Conservation (phyloP, 2,329 filamentous ascomycete species). For the Fusarium incarnatum region DNA sequence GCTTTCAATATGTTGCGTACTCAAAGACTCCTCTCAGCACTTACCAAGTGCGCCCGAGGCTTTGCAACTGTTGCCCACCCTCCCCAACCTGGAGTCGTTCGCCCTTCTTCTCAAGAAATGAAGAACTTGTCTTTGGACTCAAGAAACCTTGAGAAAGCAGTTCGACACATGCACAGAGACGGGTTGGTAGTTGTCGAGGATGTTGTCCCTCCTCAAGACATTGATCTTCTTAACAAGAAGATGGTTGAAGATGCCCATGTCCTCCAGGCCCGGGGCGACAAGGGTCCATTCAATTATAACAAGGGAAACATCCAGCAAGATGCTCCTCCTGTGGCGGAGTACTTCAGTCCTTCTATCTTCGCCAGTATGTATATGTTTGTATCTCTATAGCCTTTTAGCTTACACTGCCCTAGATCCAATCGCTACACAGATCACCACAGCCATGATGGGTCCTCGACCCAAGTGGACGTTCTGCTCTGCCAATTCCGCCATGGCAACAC, state of each 20-base stretch:
- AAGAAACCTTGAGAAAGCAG: conserved; percentile 66
- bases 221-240: conserved; percentile 67
- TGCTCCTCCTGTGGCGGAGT: conserved; percentile 62
- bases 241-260: conserved; percentile 69
- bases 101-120: conserved; percentile 57
- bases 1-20: conserved; percentile 22
- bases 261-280: conserved; percentile 63
- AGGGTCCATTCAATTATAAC: conserved; percentile 72
- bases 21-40: conserved; percentile 5
- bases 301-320: conserved; percentile 72
- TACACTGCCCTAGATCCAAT: conserved; percentile 59
- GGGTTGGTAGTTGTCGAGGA: conserved; percentile 68
- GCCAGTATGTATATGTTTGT: conserved; percentile 56
- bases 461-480: conserved; percentile 69
- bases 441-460: conserved; percentile 64
- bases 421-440: conserved; percentile 66
- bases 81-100: conserved; percentile 38
- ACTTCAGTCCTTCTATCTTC: conserved; percentile 64
- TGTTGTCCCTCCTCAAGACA: conserved; percentile 60
- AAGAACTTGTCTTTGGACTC: conserved; percentile 53
- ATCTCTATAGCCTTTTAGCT: background rate
- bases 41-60: conserved; percentile 11
- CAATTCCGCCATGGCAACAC: conserved; percentile 67
- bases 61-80: conserved; percentile 20
- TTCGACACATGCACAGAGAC: conserved; percentile 63